Base-by-base conservation (phyloP, 2,329 filamentous ascomycete species). In the Sporothrix luriei region DNA sequence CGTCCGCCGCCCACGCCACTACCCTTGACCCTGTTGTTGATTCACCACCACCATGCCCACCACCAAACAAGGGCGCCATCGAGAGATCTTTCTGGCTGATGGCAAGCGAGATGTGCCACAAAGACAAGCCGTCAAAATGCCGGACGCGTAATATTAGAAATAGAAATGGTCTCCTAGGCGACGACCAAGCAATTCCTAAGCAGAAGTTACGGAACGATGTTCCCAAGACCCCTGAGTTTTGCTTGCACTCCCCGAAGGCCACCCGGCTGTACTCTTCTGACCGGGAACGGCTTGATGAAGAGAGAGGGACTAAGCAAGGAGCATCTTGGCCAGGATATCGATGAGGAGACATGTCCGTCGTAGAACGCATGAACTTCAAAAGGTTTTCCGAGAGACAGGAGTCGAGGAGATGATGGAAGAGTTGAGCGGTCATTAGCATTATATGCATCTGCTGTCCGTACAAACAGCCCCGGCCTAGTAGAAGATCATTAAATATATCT, bases 21-120 rank as follows among this genome's bases (percentile, higher is more conserved):
- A 24, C 9, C 62, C 46, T 14, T 49, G 62, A 13, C 62, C 62
- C n/a, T 52, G 26, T 38, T 24, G 61, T 51, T 51, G 46, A 38
- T 65, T 51, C 62, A 38, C 62, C 46, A 26, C 62, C 62, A 51
- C 62, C 62, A 46, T 21, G 43, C 46, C 46, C 62, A 33, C 13
- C 16, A 51, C n/a, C 24, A 64, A 64, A 43, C 61, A 52, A 29
- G 38, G 46, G n/a, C 62, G 11, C 19, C 46, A 6, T 51, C 26
- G 46, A 64, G 62, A n/a, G 19, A 33, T 29, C 62, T 24, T 65
- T 51, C 26, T 51, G 19, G 46, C 43, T 33, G 19, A 4, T 38
- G 46, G 43, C 26, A 33, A 65, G 62, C 62, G 62, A 65, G 62
- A 38, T 33, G 62, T 65, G 26, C 19, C 62, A 65, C 62, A 65